These are phyloP conservation scores for Sordariomycetes sp. DNA, from an alignment of 2,329 filamentous ascomycete genomes.

Conservation along the genomic window DNA sequence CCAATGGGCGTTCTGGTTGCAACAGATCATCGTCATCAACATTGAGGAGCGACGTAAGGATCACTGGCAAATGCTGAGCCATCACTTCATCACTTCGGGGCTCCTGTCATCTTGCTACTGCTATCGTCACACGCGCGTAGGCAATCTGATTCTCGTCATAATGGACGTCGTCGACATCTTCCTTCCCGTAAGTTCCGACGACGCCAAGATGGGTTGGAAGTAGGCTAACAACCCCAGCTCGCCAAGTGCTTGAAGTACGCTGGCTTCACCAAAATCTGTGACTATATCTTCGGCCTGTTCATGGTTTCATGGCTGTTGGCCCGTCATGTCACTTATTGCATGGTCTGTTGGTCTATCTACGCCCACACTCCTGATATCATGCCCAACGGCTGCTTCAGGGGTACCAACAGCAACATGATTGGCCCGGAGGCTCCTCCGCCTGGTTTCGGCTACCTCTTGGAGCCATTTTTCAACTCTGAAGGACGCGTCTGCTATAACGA, in stretches of 20 bases:
- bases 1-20: constrained; percentile 87
- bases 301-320: constrained; percentile 76
- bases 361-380: constrained; percentile 54
- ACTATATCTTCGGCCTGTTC: constrained; percentile 76
- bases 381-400: constrained; percentile 62
- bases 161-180: constrained; percentile 93
- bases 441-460: constrained; percentile 54
- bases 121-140: constrained; percentile 80
- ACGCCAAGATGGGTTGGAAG: background rate
- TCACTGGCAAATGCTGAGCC: constrained; percentile 89
- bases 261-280: constrained; percentile 66
- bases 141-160: constrained; percentile 77
- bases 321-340: constrained; percentile 72
- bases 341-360: constrained; percentile 77
- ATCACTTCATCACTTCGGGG: constrained; percentile 81
- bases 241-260: constrained; percentile 94
- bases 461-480: constrained; percentile 62
- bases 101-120: constrained; percentile 77
- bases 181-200: constrained; percentile 69
- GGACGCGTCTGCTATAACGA: constrained; percentile 75
- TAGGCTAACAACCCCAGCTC: constrained; percentile 38
- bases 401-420: constrained; percentile 41
- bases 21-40: constrained; percentile 89
- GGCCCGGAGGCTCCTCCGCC: constrained; percentile 43
- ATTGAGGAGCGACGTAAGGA: constrained; percentile 94